Conservation (phyloP, 140 eudicot species). For the Oenanthe javanica region DNA sequence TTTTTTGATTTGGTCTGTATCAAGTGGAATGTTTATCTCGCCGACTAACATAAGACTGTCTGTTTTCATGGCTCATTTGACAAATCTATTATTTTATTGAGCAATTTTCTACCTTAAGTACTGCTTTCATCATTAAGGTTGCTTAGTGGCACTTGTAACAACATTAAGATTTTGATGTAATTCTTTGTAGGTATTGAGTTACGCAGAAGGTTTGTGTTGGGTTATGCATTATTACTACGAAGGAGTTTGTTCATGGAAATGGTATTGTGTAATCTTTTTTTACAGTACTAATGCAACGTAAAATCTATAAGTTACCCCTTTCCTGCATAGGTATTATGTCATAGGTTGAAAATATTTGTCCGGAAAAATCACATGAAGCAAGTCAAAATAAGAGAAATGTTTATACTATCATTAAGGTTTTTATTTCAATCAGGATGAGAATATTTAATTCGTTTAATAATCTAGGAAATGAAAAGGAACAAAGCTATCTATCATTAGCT, state of each 20-base stretch:
- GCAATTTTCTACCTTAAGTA: background rate
- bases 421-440: background rate
- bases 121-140: background rate
- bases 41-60: background rate
- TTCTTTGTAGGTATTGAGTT: constrained; percentile 20
- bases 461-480: background rate
- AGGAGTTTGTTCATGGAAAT: constrained; percentile 64
- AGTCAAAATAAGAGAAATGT: background rate
- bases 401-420: background rate
- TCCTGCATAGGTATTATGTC: background rate
- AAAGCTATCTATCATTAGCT: background rate
- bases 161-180: background rate
- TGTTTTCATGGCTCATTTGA: background rate
- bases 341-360: background rate
- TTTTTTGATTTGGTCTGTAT: background rate
- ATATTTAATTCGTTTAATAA: background rate
- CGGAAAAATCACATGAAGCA: background rate
- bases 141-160: background rate
- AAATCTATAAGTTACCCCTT: background rate
- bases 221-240: constrained; percentile 57
- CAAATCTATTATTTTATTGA: background rate
- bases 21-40: background rate
- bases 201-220: constrained; percentile 67
- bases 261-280: constrained; percentile 23
- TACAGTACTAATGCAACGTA: background rate